phyloP scores from a whole-genome alignment of 148 eudicot species.

The Heliosperma pusillum region DNA sequence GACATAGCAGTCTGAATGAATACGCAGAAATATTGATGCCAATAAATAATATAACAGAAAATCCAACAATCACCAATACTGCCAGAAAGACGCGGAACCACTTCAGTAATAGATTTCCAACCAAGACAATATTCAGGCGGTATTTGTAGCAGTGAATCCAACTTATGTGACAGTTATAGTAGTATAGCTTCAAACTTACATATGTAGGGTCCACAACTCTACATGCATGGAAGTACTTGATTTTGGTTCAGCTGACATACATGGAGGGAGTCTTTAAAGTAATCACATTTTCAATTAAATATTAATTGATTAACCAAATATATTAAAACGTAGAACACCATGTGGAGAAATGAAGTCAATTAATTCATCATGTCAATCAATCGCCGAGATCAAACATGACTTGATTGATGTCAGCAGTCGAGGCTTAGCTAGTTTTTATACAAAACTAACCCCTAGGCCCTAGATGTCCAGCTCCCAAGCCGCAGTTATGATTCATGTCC shows the following conservation, averaged over 20 bases:
- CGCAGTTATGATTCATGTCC: too few relatives aligned
- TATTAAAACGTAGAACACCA: neutral
- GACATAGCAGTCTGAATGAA: conserved; percentile 23
- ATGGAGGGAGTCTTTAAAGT: too few relatives aligned
- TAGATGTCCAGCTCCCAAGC: too few relatives aligned
- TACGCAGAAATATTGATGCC: conserved; percentile 5
- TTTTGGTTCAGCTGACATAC: neutral
- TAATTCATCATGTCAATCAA: neutral
- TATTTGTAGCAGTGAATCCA: neutral
- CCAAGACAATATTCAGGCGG: neutral
- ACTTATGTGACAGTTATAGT: neutral
- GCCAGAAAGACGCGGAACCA: neutral
- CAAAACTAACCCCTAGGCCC: neutral
- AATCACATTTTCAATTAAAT: too few relatives aligned
- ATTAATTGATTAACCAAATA: neutral
- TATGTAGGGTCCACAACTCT: neutral
- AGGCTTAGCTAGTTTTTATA: neutral
- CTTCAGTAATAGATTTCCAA: neutral
- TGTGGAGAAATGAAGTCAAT: neutral
- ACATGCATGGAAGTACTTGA: neutral
- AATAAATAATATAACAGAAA: neutral
- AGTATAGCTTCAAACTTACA: neutral
- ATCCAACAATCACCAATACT: neutral
- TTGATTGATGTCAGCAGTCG: neutral
- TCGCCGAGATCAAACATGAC: neutral